A percentile compares a stretch with the other conserved stretches of the same genome.
Conservation (phyloP, 495 filamentous ascomycete species). For the Cercophora newfieldiana region DNA sequence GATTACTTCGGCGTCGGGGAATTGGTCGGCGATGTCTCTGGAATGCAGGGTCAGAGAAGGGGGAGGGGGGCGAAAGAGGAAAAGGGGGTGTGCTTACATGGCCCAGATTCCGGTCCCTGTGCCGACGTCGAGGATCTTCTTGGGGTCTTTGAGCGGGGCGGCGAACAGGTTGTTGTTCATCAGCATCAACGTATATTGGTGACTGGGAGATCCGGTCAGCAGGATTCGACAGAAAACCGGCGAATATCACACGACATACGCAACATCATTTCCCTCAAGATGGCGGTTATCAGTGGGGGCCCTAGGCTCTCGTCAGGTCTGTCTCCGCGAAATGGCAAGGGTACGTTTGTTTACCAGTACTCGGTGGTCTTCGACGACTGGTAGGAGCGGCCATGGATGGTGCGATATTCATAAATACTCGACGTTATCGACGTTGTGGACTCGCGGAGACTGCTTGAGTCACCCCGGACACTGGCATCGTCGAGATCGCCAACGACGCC, state of each 20-base stretch:
- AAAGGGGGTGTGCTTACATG: conserved; percentile 4
- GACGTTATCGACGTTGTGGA: conserved; percentile 46
- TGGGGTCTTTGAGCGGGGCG: conserved; percentile 47
- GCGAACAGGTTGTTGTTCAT: conserved; percentile 56
- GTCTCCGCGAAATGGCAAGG: conserved; percentile 12
- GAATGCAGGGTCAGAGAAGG: not conserved
- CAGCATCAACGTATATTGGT: conserved; percentile 27
- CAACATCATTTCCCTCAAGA: conserved; percentile 30
- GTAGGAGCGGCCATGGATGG: conserved; percentile 42
- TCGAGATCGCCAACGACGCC: not conserved
- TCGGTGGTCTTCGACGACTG: conserved; percentile 22
- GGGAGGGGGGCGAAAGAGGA: not conserved
- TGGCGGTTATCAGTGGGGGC: conserved; percentile 31
- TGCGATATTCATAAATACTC: conserved; percentile 48
- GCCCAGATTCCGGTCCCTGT: conserved; percentile 33
- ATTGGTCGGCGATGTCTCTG: conserved; percentile 57
- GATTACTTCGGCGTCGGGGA: conserved; percentile 50
- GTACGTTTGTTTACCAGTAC: not conserved
- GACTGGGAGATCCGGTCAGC: conserved; percentile 6
- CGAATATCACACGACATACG: conserved; percentile 6
- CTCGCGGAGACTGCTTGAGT: conserved; percentile 20
- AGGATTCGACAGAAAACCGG: not conserved
- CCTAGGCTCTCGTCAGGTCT: conserved; percentile 14
- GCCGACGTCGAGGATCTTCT: conserved; percentile 23
- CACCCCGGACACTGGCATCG: not conserved